phyloP scores from a whole-genome alignment of 306 rosid species.

The Quercus alba region DNA sequence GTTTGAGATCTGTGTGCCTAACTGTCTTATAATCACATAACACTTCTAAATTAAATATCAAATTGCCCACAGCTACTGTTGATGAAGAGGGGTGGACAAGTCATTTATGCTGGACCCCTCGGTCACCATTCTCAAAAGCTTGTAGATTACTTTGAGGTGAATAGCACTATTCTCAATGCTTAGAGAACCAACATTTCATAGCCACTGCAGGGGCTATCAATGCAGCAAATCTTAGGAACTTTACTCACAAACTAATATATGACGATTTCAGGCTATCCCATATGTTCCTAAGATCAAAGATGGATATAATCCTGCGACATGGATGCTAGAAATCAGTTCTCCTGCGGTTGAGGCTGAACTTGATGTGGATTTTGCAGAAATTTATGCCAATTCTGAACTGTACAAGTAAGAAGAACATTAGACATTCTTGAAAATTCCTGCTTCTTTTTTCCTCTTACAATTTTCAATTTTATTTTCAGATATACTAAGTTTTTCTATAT shows the following conservation, averaged over 20 bases:
- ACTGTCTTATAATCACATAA: background rate
- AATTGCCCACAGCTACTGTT: slow-evolving; percentile 39
- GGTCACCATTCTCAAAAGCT: slow-evolving; percentile 49
- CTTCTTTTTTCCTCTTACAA: background rate
- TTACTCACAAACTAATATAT: slow-evolving; percentile 1
- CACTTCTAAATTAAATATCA: background rate
- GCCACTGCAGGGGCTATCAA: too few relatives aligned
- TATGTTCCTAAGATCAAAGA: slow-evolving; percentile 41
- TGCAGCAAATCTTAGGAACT: background rate
- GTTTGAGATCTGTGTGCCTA: slow-evolving; percentile 1
- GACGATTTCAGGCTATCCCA: slow-evolving; percentile 41
- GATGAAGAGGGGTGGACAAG: slow-evolving; percentile 58
- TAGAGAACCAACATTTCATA: background rate
- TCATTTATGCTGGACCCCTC: slow-evolving; percentile 50
- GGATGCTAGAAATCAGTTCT: slow-evolving; percentile 50
- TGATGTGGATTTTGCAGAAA: slow-evolving; percentile 41
- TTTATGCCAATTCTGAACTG: slow-evolving; percentile 39
- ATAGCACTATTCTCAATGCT: background rate
- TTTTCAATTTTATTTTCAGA: slow-evolving; percentile 8
- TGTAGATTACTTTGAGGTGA: slow-evolving; percentile 49
- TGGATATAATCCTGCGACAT: slow-evolving; percentile 46
- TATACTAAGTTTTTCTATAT: background rate
- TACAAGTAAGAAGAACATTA: slow-evolving; percentile 33
- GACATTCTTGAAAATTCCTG: background rate
- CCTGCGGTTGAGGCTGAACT: slow-evolving; percentile 38